These are phyloP conservation scores for Sclerotinia spermophila DNA, from an alignment of 2,329 filamentous ascomycete genomes.

Conservation along the genomic window DNA sequence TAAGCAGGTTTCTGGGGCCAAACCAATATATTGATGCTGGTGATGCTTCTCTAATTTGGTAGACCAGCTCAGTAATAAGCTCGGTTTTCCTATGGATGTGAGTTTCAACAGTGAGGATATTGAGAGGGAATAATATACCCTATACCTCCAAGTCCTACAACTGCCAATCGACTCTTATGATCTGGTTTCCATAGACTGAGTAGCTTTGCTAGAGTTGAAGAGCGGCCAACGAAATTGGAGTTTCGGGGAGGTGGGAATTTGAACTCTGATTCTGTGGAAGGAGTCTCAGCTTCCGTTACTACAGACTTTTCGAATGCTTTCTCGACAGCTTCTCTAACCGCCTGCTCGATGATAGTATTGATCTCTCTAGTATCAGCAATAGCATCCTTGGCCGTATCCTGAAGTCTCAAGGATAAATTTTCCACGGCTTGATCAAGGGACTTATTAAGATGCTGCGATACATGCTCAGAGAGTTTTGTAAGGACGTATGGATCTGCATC, in stretches of 20 bases:
- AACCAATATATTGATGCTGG: constrained; percentile 32
- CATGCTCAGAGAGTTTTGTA: constrained; percentile 17
- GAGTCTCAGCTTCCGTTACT: constrained; percentile 4
- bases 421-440: constrained; percentile 15
- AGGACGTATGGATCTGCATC: constrained; percentile 16
- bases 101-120: background rate
- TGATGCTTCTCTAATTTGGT: constrained; percentile 27
- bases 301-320: constrained; percentile 13
- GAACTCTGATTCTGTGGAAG: constrained; percentile 17
- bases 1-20: constrained; percentile 20
- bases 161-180: constrained; percentile 25
- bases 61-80: constrained; percentile 29
- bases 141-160: constrained; percentile 31
- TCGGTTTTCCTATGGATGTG: constrained; percentile 29
- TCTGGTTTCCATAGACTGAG: constrained; percentile 31
- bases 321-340: constrained; percentile 14
- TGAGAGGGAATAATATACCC: constrained; percentile 21
- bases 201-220: constrained; percentile 23
- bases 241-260: constrained; percentile 27
- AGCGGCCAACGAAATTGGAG: constrained; percentile 29
- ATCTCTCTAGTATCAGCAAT: constrained; percentile 16
- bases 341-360: constrained; percentile 13
- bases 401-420: constrained; percentile 11
- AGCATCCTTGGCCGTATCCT: constrained; percentile 16
- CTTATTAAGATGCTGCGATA: constrained; percentile 14